These are phyloP conservation scores for Aspergillus bridgeri DNA, from an alignment of 495 filamentous ascomycete genomes.

Conservation along the genomic window DNA sequence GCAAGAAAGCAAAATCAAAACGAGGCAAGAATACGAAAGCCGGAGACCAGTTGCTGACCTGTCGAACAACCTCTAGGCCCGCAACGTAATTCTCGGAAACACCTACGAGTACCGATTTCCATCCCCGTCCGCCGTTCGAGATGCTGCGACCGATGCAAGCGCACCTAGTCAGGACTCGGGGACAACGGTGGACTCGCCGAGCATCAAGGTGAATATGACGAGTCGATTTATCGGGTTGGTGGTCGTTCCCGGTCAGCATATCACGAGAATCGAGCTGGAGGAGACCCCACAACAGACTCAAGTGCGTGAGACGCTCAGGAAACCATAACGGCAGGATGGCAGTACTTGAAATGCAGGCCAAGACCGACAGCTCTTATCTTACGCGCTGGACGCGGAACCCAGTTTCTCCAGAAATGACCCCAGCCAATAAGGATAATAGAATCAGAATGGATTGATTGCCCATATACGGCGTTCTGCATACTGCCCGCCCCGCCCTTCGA, in stretches of 20 bases:
- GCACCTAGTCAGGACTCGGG: slow-evolving; percentile 21
- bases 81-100: slow-evolving; percentile 79
- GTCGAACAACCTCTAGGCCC: slow-evolving; percentile 49
- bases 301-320: slow-evolving; percentile 24
- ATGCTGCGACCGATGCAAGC: slow-evolving; percentile 39
- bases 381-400: neutral
- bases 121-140: slow-evolving; percentile 45
- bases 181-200: slow-evolving; percentile 20
- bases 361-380: neutral
- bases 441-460: neutral
- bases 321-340: slow-evolving; percentile 9
- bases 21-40: slow-evolving; percentile 4
- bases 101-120: slow-evolving; percentile 86
- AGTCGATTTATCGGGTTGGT: slow-evolving; percentile 85
- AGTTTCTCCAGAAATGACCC: neutral
- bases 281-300: slow-evolving; percentile 42
- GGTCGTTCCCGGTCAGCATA: slow-evolving; percentile 81
- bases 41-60: slow-evolving; percentile 14
- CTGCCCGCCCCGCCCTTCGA: neutral
- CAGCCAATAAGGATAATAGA: neutral
- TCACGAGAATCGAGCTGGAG: slow-evolving; percentile 86
- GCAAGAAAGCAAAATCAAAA: slow-evolving; percentile 1
- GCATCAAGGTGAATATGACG: slow-evolving; percentile 66
- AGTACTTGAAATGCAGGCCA: neutral
- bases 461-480: neutral